Evolutionary conservation across 1,139 yeast species (phyloP).

Genomic region (Keqinozyma sinolaborantium): DNA sequence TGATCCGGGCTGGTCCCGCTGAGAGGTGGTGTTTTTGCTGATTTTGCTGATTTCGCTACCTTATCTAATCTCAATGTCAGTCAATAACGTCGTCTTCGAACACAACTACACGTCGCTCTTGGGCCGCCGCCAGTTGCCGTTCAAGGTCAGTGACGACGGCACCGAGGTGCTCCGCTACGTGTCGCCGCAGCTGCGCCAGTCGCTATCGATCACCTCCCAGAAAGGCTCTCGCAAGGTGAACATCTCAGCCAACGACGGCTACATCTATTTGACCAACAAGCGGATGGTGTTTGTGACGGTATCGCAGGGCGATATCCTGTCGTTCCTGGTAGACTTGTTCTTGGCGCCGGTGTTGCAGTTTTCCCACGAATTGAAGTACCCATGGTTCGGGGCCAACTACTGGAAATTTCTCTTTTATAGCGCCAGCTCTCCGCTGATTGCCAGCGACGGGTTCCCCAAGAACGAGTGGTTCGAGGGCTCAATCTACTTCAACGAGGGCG

Average conservation of each 20-base stretch:
- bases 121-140: slow-evolving; percentile 18
- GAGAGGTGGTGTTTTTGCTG: background rate
- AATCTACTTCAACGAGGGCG: slow-evolving; percentile 46
- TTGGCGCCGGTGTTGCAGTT: slow-evolving; percentile 19
- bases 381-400: slow-evolving; percentile 55
- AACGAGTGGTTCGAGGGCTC: slow-evolving; percentile 35
- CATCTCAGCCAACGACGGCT: slow-evolving; percentile 32
- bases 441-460: slow-evolving; percentile 44
- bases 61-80: too few species aligned
- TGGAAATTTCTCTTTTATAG: slow-evolving; percentile 44
- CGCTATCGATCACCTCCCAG: slow-evolving; percentile 11
- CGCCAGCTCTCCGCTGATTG: slow-evolving; percentile 19
- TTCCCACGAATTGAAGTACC: slow-evolving; percentile 41
- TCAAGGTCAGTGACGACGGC: slow-evolving; percentile 14
- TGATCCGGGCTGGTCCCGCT: background rate
- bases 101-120: slow-evolving; percentile 16
- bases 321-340: slow-evolving; percentile 30
- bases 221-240: slow-evolving; percentile 13
- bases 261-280: slow-evolving; percentile 32
- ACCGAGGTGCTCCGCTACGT: slow-evolving; percentile 16
- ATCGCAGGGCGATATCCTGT: slow-evolving; percentile 36
- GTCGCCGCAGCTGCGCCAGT: slow-evolving; percentile 20
- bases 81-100: slow-evolving; percentile 26
- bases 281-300: slow-evolving; percentile 35
- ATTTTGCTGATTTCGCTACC: too few species aligned